Percentiles rank a stretch among this genome's conserved stretches.
Conservation (phyloP, 176 grass and related monocot genomes). For the Rhynchospora pubera region DNA sequence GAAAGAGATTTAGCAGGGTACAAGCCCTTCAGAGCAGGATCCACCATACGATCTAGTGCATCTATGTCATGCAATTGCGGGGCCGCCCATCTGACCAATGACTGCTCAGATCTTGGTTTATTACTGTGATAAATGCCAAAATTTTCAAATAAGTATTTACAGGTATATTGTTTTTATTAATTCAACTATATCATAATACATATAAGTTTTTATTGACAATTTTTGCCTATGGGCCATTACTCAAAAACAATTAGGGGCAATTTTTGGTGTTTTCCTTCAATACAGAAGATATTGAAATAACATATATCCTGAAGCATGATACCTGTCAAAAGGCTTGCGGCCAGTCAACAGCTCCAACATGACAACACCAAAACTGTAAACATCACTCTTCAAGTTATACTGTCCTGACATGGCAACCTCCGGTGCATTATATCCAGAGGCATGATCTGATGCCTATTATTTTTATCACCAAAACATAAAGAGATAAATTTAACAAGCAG, state of each 20-base stretch:
- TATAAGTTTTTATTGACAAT: not conserved
- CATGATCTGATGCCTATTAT: conserved; percentile 56
- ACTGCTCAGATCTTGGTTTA: conserved; percentile 53
- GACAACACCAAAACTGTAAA: conserved; percentile 90
- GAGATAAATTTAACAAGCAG: conserved; percentile 2
- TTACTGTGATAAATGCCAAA: conserved; percentile 30
- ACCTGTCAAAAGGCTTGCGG: conserved; percentile 76
- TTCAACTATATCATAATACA: not conserved
- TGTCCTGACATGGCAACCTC: conserved; percentile 81
- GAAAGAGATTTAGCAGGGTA: conserved; percentile 84
- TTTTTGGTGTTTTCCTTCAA: not conserved
- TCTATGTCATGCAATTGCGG: conserved; percentile 86
- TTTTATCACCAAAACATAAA: conserved; percentile 16
- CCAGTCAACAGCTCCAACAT: conserved; percentile 98
- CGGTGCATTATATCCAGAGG: conserved; percentile 58
- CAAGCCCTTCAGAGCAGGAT: conserved; percentile 62
- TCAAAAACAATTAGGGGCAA: not conserved
- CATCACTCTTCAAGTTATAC: conserved; percentile 89
- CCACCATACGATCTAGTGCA: conserved; percentile 71
- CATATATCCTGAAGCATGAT: not conserved
- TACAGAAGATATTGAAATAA: not conserved
- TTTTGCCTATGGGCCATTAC: not conserved
- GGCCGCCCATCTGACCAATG: conserved; percentile 64
- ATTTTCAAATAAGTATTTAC: not conserved
- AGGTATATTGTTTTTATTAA: not conserved